These are phyloP conservation scores for Berberis thunbergii DNA, from an alignment of 164 flowering plant genomes.

Conservation along the genomic window DNA sequence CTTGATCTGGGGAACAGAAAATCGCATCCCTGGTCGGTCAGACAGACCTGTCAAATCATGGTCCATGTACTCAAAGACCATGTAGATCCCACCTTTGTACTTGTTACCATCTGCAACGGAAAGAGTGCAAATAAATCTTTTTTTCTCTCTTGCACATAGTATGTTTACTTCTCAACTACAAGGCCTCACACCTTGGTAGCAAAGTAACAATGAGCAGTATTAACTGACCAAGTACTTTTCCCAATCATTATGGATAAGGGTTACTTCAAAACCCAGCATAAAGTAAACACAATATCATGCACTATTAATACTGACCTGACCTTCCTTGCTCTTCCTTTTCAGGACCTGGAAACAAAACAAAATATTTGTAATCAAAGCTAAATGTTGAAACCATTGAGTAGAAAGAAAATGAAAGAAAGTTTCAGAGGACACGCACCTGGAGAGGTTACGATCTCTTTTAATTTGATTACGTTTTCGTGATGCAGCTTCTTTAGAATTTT, in stretches of 20 bases:
- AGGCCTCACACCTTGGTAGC: too few relatives aligned
- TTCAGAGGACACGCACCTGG: conserved; percentile 37
- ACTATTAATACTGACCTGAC: conserved; percentile 33
- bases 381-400: background rate
- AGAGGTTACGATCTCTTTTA: conserved; percentile 96
- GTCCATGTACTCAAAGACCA: conserved; percentile 99
- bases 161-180: too few relatives aligned
- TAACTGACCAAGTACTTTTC: too few relatives aligned
- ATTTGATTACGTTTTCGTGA: conserved; percentile 83
- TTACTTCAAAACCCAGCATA: too few relatives aligned
- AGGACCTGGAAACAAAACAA: conserved; percentile 34
- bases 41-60: conserved; percentile 95
- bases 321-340: conserved; percentile 75
- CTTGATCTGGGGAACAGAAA: conserved; percentile 89
- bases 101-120: conserved; percentile 55
- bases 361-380: too few relatives aligned
- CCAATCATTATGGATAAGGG: too few relatives aligned
- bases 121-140: background rate
- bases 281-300: too few relatives aligned
- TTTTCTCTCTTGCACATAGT: too few relatives aligned
- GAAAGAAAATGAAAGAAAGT: background rate
- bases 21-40: conserved; percentile 85
- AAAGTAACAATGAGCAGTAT: too few relatives aligned
- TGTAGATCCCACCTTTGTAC: conserved; percentile 79
- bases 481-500: conserved; percentile 87